phyloP scores from a whole-genome alignment of 1,284 basidiomycete species.

The Ceratobasidium sp. region DNA sequence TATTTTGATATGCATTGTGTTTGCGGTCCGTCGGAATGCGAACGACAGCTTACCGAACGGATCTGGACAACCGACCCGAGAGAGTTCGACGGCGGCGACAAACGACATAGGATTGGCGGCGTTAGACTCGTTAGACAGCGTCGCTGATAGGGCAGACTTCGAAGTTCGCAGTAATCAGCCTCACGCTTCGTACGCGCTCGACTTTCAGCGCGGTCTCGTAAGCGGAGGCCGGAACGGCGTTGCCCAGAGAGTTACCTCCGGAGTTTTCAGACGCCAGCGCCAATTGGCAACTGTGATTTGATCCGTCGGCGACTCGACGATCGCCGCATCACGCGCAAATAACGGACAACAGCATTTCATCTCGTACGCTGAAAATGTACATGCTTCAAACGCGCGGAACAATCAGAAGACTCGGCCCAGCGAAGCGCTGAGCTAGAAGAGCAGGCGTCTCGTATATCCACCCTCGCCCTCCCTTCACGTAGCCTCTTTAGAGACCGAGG shows the following conservation, averaged over 20 bases:
- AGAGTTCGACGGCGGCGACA: no score
- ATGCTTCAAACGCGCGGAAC: neutral
- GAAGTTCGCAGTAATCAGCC: no score
- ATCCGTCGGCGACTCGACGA: slow-evolving; percentile 5
- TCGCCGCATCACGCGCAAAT: slow-evolving; percentile 19
- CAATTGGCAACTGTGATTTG: neutral
- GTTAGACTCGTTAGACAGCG: no score
- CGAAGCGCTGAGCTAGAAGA: no score
- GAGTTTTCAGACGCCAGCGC: neutral
- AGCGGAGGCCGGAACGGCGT: neutral
- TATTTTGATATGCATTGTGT: slow-evolving; percentile 34
- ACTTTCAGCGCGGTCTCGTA: neutral
- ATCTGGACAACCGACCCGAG: neutral
- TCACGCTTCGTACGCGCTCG: no score
- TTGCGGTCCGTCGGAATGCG: slow-evolving; percentile 33
- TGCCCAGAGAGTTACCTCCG: no score
- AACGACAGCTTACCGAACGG: neutral
- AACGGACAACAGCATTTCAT: slow-evolving; percentile 10
- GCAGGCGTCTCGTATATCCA: neutral
- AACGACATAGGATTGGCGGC: no score
- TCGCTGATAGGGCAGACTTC: no score
- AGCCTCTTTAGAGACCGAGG: slow-evolving; percentile 33
- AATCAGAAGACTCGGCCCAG: neutral
- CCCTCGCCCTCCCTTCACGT: neutral
- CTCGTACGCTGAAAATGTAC: neutral